phyloP scores from a whole-genome alignment of 2,329 filamentous ascomycete species.

The Diaporthe nobilis region DNA sequence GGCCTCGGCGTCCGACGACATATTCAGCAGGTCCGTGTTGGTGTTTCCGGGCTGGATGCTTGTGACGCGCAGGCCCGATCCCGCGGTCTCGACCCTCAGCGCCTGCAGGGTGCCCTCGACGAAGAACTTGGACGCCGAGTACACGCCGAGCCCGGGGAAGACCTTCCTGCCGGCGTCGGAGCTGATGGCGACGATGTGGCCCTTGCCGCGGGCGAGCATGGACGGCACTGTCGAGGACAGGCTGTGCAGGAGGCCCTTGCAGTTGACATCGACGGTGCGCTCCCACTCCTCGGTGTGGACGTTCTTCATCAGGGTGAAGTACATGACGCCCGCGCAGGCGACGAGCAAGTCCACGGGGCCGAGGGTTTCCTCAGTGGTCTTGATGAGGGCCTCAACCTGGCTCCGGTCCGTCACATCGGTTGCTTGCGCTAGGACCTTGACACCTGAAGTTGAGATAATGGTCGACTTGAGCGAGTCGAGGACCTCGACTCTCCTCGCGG shows the following conservation, averaged over 20 bases:
- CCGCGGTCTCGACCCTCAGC: constrained; percentile 82
- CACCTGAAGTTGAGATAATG: constrained; percentile 54
- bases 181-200: constrained; percentile 85
- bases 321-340: constrained; percentile 87
- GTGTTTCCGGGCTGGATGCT: constrained; percentile 84
- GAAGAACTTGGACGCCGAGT: constrained; percentile 88
- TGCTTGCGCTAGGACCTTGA: constrained; percentile 76
- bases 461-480: constrained; percentile 75
- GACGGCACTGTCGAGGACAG: constrained; percentile 77
- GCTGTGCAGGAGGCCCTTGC: constrained; percentile 84
- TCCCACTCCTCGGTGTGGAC: constrained; percentile 82
- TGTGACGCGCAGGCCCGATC: constrained; percentile 80
- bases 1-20: constrained; percentile 83
- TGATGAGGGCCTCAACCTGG: constrained; percentile 77
- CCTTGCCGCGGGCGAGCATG: constrained; percentile 78
- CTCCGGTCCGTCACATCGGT: constrained; percentile 80
- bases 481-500: constrained; percentile 77
- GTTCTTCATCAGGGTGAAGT: constrained; percentile 90
- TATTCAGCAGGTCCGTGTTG: constrained; percentile 78
- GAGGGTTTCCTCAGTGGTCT: constrained; percentile 70
- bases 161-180: constrained; percentile 87
- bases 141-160: constrained; percentile 85
- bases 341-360: constrained; percentile 85
- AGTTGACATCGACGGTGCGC: constrained; percentile 87
- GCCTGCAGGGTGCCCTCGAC: constrained; percentile 85